These are phyloP conservation scores for Penicillium ochrochloron DNA, from an alignment of 495 filamentous ascomycete species.

Conservation along the genomic window DNA sequence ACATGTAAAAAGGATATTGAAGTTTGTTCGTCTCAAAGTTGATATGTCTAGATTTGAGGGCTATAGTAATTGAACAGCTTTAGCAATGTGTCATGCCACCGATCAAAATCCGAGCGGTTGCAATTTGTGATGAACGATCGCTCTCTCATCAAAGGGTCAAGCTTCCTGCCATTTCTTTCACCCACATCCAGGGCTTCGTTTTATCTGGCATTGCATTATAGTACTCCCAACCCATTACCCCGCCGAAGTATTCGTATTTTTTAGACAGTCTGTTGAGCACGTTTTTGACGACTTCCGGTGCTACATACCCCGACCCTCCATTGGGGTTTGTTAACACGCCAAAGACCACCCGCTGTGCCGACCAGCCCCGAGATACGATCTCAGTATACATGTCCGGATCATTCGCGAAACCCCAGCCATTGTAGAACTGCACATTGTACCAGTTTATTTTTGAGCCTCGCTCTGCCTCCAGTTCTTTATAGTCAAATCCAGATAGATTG, in stretches of 20 bases:
- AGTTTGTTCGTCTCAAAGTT: too few relatives aligned
- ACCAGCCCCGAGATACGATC: constrained; percentile 67
- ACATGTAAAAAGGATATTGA: too few relatives aligned
- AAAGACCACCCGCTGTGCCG: constrained; percentile 66
- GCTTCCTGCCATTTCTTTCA: too few relatives aligned
- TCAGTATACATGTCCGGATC: constrained; percentile 62
- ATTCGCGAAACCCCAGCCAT: constrained; percentile 70
- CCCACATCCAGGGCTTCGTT: constrained; percentile 71
- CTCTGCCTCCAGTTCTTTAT: constrained; percentile 64
- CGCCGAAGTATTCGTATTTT: constrained; percentile 68
- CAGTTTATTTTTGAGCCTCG: constrained; percentile 71
- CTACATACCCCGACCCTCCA: constrained; percentile 66
- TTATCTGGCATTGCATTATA: constrained; percentile 69
- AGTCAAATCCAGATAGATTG: constrained; percentile 78
- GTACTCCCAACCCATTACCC: constrained; percentile 88
- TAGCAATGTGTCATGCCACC: too few relatives aligned
- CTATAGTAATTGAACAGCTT: too few relatives aligned
- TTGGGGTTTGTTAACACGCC: constrained; percentile 72
- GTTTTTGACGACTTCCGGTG: constrained; percentile 50
- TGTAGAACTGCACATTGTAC: constrained; percentile 88
- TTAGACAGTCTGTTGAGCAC: too few relatives aligned
- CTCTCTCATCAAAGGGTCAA: too few relatives aligned
- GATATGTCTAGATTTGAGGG: too few relatives aligned
- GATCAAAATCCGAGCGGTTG: too few relatives aligned
- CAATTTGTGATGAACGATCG: too few relatives aligned